Evolutionary conservation across 352 stramenopile species (phyloP).

Genomic region (Phytophthora niederhauseri): DNA sequence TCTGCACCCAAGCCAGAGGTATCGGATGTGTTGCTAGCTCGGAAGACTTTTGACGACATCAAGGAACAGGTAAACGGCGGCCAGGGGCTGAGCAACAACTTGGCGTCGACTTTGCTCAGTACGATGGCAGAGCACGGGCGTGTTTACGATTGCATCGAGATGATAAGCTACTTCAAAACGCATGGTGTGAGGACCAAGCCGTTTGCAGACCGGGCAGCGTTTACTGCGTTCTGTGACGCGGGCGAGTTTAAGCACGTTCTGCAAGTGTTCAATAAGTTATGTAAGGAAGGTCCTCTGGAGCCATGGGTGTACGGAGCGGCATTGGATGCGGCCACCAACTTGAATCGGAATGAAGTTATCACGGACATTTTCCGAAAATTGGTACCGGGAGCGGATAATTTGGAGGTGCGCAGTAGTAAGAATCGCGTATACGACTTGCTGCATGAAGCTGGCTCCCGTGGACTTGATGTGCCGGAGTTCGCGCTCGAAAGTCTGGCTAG

Average conservation of each 20-base stretch:
- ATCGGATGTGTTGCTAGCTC: not conserved
- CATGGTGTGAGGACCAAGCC: not conserved
- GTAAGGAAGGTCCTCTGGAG: conserved; percentile 60
- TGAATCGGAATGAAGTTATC: conserved; percentile 59
- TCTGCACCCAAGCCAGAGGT: not conserved
- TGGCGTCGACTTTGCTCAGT: not conserved
- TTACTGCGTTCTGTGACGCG: conserved; percentile 44
- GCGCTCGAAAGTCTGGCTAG: conserved; percentile 68
- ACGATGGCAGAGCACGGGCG: not conserved
- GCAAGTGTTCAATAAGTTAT: conserved; percentile 72
- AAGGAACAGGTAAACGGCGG: not conserved
- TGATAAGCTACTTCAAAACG: conserved; percentile 8
- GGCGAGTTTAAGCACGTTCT: conserved; percentile 55
- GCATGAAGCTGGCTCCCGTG: conserved; percentile 46
- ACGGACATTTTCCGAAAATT: conserved; percentile 77
- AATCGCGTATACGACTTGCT: conserved; percentile 46
- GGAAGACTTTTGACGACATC: conserved; percentile 8
- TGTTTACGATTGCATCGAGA: conserved; percentile 5
- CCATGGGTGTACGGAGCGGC: conserved; percentile 69
- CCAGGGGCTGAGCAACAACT: conserved; percentile 1
- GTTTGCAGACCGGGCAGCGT: not conserved
- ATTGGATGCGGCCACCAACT: conserved; percentile 62
- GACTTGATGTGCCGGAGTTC: conserved; percentile 54
- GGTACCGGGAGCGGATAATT: conserved; percentile 47
- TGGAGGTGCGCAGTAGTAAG: not conserved